phyloP scores from a whole-genome alignment of 1,139 yeast species.

The Saccharomyces hybrid region DNA sequence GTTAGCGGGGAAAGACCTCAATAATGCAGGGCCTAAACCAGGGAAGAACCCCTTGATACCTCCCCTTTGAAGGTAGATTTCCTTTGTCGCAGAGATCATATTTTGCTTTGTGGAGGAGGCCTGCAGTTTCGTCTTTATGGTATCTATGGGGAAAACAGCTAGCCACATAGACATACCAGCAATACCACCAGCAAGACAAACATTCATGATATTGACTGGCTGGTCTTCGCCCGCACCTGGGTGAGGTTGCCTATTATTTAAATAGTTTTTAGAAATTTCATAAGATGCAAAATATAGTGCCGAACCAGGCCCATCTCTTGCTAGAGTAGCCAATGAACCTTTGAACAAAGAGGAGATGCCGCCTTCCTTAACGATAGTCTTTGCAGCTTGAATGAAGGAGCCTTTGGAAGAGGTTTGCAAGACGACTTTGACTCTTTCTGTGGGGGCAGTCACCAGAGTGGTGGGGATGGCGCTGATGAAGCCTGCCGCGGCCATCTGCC shows the following conservation, averaged over 20 bases:
- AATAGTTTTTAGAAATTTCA: constrained; percentile 62
- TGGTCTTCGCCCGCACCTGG: constrained; percentile 32
- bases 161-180: constrained; percentile 98
- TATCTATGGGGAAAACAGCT: constrained; percentile 92
- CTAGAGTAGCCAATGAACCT: constrained; percentile 86
- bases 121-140: constrained; percentile 82
- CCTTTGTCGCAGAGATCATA: constrained; percentile 56
- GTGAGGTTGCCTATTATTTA: constrained; percentile 35
- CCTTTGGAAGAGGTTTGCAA: constrained; percentile 63
- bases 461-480: constrained; percentile 92
- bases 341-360: constrained; percentile 80
- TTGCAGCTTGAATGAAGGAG: constrained; percentile 40
- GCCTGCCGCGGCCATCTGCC: constrained; percentile 86
- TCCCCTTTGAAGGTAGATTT: constrained; percentile 54
- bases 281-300: constrained; percentile 94
- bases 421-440: constrained; percentile 91
- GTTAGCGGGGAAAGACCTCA: constrained; percentile 94
- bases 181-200: constrained; percentile 85
- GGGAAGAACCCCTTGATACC: constrained; percentile 95
- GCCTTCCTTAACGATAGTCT: constrained; percentile 67
- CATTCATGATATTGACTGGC: constrained; percentile 59
- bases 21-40: constrained; percentile 91
- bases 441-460: constrained; percentile 91
- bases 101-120: constrained; percentile 55
- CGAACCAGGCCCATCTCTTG: constrained; percentile 98